A percentile compares a stretch with the other conserved stretches of the same genome.
Conservation (phyloP, 73 alveolate genomes). For the Paramecium caudatum region DNA sequence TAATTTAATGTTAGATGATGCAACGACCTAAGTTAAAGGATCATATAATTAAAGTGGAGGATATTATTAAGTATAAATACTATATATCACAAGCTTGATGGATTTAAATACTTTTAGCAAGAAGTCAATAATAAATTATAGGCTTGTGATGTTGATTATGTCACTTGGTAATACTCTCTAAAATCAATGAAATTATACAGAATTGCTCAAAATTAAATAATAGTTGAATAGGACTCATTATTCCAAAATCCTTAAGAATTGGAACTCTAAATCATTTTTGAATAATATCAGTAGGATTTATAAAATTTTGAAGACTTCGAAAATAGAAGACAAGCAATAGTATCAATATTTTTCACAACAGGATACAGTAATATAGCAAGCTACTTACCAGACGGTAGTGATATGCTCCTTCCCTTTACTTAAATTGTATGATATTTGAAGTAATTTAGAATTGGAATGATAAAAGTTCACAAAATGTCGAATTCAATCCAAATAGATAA, state of each 20-base stretch:
- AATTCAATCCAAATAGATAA: not conserved
- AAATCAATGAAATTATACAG: constrained; percentile 40
- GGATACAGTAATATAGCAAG: not conserved
- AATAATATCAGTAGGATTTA: not conserved
- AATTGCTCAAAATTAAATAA: constrained; percentile 21
- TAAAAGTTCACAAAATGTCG: constrained; percentile 31
- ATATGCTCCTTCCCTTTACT: constrained; percentile 27
- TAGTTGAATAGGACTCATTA: not conserved
- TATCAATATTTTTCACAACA: constrained; percentile 38
- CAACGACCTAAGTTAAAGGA: constrained; percentile 29
- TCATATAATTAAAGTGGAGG: not conserved
- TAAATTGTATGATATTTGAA: constrained; percentile 1
- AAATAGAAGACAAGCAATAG: not conserved
- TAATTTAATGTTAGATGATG: not conserved
- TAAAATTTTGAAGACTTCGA: not conserved
- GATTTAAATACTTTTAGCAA: not conserved
- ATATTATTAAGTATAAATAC: not conserved
- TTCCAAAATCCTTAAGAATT: not conserved
- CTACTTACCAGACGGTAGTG: constrained; percentile 49
- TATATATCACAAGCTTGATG: not conserved
- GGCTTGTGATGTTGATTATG: not conserved
- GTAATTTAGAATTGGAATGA: not conserved
- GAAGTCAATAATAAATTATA: not conserved
- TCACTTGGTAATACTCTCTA: not conserved
- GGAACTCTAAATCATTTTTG: constrained; percentile 1